Percentiles rank a stretch among this genome's conserved stretches.
These are phyloP conservation scores for Vitis hybrid DNA, from an alignment of 177 flowering plant species.

Conservation along the genomic window DNA sequence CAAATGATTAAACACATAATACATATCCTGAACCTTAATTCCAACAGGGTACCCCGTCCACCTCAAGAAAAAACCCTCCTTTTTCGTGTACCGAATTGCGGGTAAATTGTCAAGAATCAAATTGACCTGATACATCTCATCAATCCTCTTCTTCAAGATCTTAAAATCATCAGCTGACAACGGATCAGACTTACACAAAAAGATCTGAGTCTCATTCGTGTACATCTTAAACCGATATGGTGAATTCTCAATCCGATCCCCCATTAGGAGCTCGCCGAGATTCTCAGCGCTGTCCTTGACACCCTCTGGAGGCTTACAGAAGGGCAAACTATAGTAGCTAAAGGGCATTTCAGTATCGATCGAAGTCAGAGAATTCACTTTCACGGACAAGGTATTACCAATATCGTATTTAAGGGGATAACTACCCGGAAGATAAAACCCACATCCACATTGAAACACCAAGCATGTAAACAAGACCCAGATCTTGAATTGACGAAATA, in stretches of 20 bases:
- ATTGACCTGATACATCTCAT: slow-evolving; percentile 85
- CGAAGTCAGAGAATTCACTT: slow-evolving; percentile 77
- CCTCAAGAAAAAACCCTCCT: slow-evolving; percentile 45
- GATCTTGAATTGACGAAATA: slow-evolving; percentile 29
- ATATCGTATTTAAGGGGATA: slow-evolving; percentile 57
- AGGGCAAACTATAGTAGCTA: slow-evolving; percentile 73
- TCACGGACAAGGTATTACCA: slow-evolving; percentile 52
- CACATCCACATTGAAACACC: slow-evolving; percentile 40
- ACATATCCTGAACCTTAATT: slow-evolving; percentile 51
- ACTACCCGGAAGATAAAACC: slow-evolving; percentile 78
- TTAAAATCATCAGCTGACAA: slow-evolving; percentile 49
- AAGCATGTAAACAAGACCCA: slow-evolving; percentile 47
- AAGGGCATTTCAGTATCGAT: slow-evolving; percentile 79
- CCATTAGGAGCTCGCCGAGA: slow-evolving; percentile 84
- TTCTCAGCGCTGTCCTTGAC: slow-evolving; percentile 77
- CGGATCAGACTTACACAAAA: slow-evolving; percentile 46
- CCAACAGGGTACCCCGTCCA: slow-evolving; percentile 90
- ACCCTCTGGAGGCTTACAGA: slow-evolving; percentile 64
- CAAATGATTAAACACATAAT: slow-evolving; percentile 78
- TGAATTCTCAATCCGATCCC: slow-evolving; percentile 79
- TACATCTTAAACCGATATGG: slow-evolving; percentile 62
- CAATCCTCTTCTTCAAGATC: slow-evolving; percentile 60
- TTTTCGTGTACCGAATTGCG: slow-evolving; percentile 65
- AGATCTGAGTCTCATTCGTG: slow-evolving; percentile 54
- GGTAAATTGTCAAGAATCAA: slow-evolving; percentile 73